Evolutionary conservation across 2,329 filamentous ascomycete species (phyloP), one percentile per base, ranked within the genome.

Genomic region (Phyllosticta citrichinensis): DNA sequence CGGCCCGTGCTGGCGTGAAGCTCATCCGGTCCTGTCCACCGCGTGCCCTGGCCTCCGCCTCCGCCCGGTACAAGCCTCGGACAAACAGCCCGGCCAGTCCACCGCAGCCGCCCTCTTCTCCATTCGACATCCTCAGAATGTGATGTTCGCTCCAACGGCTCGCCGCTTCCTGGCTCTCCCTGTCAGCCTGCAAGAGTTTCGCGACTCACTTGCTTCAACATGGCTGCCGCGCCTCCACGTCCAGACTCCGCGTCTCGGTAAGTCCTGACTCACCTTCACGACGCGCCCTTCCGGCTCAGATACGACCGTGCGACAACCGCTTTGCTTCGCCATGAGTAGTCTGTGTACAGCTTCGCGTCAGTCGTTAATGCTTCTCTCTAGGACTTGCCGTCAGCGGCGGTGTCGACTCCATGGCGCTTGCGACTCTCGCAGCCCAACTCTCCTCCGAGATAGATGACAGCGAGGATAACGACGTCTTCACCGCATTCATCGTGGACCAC

Each of bases 341-440:
- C 22, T 3, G 3, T 3, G 22, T 22, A 30, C 52, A 33, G 19
- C 9, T 14, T 14, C 8, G 5, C 4, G 20, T 11, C 51, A 52
- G 5, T 52, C 33, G n/a, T 47, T 56, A 19, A 61, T 40, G 35
- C 27, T 27, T 27, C 25, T 5, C 40, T 35, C 17, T 40, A 76
- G 77, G 82, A 59, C 77, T 97, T 62, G 94, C 92, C 17, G 79
- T 97, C 63, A 97, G 92, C 69, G 94, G 94, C 24, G 94, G 94
- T 8, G 89, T 94, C 50, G 94, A 99, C 74, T 97, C 93, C n/a
- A 99, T 97, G 92, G 93, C 93, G 27, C 79, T 99, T 63, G 91
- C 91, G 65, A 67, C 55, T 65, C 63, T 55, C 59, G 58, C 53
- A 58, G 47, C 65, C 65, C 12, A 62, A 62, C 57, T 52, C 72